A percentile compares a stretch with the other conserved stretches of the same genome.
These are phyloP conservation scores for Epichloe hybrida DNA, from an alignment of 2,329 filamentous ascomycete species.

Conservation along the genomic window DNA sequence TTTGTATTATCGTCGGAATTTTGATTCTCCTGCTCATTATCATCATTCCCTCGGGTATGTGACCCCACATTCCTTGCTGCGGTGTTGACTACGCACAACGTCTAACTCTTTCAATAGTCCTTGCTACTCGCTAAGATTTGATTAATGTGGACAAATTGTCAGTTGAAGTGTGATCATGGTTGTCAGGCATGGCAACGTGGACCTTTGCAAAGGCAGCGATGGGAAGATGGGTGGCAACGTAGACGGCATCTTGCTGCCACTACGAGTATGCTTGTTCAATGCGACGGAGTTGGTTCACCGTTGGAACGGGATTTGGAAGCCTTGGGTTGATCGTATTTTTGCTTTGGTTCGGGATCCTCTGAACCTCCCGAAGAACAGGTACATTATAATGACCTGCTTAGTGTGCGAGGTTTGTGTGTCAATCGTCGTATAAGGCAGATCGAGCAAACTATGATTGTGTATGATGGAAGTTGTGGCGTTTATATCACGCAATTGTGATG, in stretches of 20 bases:
- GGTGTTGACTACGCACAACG: not conserved
- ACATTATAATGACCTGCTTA: not conserved
- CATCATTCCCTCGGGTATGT: conserved; percentile 75
- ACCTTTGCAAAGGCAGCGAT: not conserved
- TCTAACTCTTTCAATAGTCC: conserved; percentile 13
- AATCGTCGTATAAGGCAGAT: not conserved
- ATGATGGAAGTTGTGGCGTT: conserved; percentile 34
- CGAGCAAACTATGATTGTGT: conserved; percentile 17
- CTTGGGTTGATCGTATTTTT: conserved; percentile 12
- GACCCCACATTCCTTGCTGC: no score
- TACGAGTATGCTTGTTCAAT: conserved; percentile 18
- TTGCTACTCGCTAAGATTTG: conserved; percentile 21
- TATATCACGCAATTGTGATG: conserved; percentile 29
- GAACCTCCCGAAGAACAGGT: not conserved
- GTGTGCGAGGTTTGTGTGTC: not conserved
- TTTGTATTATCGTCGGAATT: conserved; percentile 85
- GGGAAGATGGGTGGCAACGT: not conserved
- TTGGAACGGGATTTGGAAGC: conserved; percentile 8
- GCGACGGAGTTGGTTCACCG: conserved; percentile 23
- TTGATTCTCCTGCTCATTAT: conserved; percentile 87
- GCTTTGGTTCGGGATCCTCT: conserved; percentile 13
- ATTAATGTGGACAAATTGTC: conserved; percentile 4
- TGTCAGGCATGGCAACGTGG: not conserved
- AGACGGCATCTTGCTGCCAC: conserved; percentile 1
- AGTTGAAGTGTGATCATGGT: not conserved